Base-by-base conservation (phyloP, 2,329 filamentous ascomycete genomes). In the Cladorrhinum sp. region DNA sequence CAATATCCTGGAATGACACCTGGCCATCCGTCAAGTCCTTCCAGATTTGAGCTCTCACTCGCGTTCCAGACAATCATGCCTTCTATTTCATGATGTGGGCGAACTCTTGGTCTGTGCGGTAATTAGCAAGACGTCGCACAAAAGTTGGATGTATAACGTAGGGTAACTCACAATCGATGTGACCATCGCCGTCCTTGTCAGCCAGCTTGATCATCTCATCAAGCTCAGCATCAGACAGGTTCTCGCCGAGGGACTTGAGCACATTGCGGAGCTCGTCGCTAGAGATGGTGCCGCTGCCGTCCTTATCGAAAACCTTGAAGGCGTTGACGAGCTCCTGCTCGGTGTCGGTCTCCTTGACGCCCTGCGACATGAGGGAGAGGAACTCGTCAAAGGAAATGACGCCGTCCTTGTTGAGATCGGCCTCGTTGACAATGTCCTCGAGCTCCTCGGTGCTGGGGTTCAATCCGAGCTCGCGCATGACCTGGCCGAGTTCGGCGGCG, bases 331-430 rank as follows among this genome's bases (percentile, higher is more conserved):
- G 86, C 74, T 88, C 85, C 72, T 85, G 79, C 72, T 87, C 85
- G 57, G 82, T 82, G 73, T 87, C 83, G 61, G 81, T 82, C 68
- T 84, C 81, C 74, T 82, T 83, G 75, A 84, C 84, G 69, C 83
- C 83, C 70, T 80, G 80, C 57, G 84, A 83, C 85, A 87, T 87
- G 81, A 87, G 86, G 66, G 81, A 82, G 62, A 87, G 80, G 76
- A 88, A 88, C 71, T 87, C 85, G 60, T 85, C 81, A 72, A 88
- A 86, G 71, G 86, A 84, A 70, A 88, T 86, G 67, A 83, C 84
- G 72, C 85, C 85, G 68, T 84, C 86, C 72, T 85, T 84, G 76
- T 88, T 84, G 66, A 80, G 77, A 67, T 88, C 85, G 64, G 86
- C 84, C 74, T 88, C 85, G 75, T 85, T 86, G 76, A 87, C 85